phyloP scores from a whole-genome alignment of 768 basidiomycete genomes.

The Mycena vitilis region DNA sequence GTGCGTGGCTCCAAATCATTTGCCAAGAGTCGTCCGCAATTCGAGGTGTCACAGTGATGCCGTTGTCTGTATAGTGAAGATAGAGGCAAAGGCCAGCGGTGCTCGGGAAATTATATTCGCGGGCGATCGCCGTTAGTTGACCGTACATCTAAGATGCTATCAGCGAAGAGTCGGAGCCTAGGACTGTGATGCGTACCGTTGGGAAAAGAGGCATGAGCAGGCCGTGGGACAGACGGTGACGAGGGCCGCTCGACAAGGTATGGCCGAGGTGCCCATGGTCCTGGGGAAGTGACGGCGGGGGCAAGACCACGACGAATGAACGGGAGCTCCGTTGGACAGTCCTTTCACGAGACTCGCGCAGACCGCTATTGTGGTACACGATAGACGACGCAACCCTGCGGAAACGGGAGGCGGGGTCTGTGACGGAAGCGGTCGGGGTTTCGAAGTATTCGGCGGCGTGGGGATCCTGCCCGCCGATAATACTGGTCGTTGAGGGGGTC shows the following conservation, averaged over 20 bases:
- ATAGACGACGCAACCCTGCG: constrained; percentile 61
- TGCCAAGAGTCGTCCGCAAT: constrained; percentile 86
- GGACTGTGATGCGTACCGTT: constrained; percentile 57
- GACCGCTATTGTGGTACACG: constrained; percentile 62
- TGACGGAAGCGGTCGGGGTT: constrained; percentile 35
- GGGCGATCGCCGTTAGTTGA: constrained; percentile 82
- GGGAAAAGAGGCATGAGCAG: constrained; percentile 81
- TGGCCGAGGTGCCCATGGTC: constrained; percentile 71
- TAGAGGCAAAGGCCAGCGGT: constrained; percentile 84
- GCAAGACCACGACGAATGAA: constrained; percentile 75
- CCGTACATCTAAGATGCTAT: constrained; percentile 68
- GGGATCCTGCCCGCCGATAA: constrained; percentile 29
- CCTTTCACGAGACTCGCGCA: constrained; percentile 59
- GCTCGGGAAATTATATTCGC: constrained; percentile 86
- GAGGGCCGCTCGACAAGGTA: constrained; percentile 68
- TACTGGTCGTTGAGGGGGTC: constrained; percentile 29
- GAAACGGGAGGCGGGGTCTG: constrained; percentile 50
- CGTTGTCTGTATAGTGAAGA: constrained; percentile 70
- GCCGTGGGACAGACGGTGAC: constrained; percentile 72
- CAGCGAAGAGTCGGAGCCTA: constrained; percentile 5
- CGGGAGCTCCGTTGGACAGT: constrained; percentile 52
- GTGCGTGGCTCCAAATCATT: constrained; percentile 73
- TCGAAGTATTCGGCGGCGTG: constrained; percentile 34
- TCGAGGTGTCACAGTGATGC: constrained; percentile 69
- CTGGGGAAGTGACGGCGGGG: constrained; percentile 67